phyloP scores from a whole-genome alignment of 352 stramenopile genomes.

The Phytopythium montanum region DNA sequence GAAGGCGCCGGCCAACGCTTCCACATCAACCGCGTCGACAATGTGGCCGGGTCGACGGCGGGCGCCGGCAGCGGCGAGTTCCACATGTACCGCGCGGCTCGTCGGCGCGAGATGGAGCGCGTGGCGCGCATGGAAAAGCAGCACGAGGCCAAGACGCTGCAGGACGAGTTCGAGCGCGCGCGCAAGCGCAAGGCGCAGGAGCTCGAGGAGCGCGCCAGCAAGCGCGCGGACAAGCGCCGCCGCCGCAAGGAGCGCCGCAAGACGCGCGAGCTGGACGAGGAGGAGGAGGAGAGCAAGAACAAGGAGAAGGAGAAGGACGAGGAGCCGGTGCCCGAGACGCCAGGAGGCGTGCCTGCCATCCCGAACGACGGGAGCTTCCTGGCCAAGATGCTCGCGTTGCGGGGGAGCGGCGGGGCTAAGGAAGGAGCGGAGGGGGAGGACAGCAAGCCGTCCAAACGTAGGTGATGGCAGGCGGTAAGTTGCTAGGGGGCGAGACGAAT shows the following conservation, averaged over 20 bases:
- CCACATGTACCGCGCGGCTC: conserved; percentile 95
- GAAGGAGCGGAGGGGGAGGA: conserved; percentile 13
- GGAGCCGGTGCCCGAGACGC: conserved; percentile 40
- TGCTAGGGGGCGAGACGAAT: too few species aligned
- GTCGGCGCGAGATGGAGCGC: conserved; percentile 90
- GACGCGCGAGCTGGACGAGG: conserved; percentile 23
- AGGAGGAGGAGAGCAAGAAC: conserved; percentile 14
- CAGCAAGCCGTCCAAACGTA: neutral
- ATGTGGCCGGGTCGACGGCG: conserved; percentile 93
- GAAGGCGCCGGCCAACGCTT: conserved; percentile 33
- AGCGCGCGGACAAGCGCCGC: conserved; percentile 74
- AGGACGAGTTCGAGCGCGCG: conserved; percentile 64
- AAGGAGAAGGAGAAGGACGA: conserved; percentile 12
- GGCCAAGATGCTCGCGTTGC: conserved; percentile 60
- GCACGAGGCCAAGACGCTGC: conserved; percentile 57
- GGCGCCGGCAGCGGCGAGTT: conserved; percentile 95
- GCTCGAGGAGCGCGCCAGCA: conserved; percentile 62
- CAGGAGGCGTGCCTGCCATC: conserved; percentile 70
- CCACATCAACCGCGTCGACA: conserved; percentile 85
- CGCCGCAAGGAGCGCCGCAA: conserved; percentile 73
- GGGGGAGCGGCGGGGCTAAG: conserved; percentile 20
- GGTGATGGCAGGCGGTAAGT: too few species aligned
- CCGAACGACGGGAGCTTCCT: conserved; percentile 81
- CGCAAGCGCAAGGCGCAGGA: conserved; percentile 64
- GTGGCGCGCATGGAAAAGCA: conserved; percentile 87